Percentiles rank a stretch among this genome's conserved stretches.
Evolutionary conservation across 352 stramenopile genomes (phyloP).

Genomic region (Lagenidium giganteum): DNA sequence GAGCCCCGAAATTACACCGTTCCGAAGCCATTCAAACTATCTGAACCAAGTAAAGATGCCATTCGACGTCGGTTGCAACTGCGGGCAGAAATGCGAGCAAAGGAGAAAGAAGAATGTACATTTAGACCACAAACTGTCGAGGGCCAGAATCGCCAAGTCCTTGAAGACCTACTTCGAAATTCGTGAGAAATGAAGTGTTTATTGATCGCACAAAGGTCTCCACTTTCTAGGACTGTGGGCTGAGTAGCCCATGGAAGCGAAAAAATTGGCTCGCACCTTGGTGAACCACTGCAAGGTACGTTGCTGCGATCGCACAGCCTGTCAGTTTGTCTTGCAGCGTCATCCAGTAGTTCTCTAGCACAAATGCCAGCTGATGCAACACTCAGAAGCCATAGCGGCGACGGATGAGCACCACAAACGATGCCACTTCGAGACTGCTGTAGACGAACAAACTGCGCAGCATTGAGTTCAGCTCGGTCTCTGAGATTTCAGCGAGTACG

Average conservation of each 20-base stretch:
- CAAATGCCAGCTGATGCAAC: constrained; percentile 9
- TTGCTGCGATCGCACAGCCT: neutral
- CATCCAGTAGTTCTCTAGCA: constrained; percentile 10
- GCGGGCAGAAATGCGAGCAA: constrained; percentile 40
- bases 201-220: too few species aligned
- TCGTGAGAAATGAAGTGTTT: too few species aligned
- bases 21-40: constrained; percentile 72
- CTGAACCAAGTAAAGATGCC: constrained; percentile 44
- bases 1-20: constrained; percentile 72
- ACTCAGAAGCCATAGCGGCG: constrained; percentile 6
- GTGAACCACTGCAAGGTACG: constrained; percentile 5
- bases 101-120: constrained; percentile 54
- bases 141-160: constrained; percentile 37
- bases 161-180: constrained; percentile 53
- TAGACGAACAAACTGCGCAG: neutral
- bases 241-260: too few species aligned
- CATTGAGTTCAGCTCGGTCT: too few species aligned
- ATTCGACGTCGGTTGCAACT: constrained; percentile 37
- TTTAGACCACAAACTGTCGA: constrained; percentile 56
- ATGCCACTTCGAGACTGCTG: constrained; percentile 1
- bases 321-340: constrained; percentile 12
- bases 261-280: too few species aligned
- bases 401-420: constrained; percentile 4
- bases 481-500: too few species aligned
- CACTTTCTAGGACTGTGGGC: too few species aligned